phyloP scores from a whole-genome alignment of 495 filamentous ascomycete species.

The Neurospora tetraspora region DNA sequence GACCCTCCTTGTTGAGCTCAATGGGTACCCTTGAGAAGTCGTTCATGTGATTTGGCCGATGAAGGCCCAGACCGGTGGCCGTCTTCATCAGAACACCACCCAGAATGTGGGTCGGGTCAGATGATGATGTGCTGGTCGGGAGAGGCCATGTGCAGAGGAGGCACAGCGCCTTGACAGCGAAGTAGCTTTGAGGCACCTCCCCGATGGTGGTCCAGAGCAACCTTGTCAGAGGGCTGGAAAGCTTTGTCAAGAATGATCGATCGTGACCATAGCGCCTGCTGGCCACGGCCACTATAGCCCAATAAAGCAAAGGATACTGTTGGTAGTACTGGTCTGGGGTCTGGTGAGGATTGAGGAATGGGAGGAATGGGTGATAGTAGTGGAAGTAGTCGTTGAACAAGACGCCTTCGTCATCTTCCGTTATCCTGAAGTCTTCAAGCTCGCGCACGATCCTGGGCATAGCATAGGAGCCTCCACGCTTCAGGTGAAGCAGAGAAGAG shows the following conservation, averaged over 20 bases:
- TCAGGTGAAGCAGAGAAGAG: conserved; percentile 69
- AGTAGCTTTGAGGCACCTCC: conserved; percentile 75
- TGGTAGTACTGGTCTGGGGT: conserved; percentile 67
- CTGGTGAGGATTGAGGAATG: conserved; percentile 63
- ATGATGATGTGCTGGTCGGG: conserved; percentile 74
- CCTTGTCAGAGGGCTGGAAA: conserved; percentile 62
- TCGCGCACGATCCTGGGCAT: conserved; percentile 41
- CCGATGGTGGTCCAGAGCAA: conserved; percentile 75
- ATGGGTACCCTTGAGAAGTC: conserved; percentile 80
- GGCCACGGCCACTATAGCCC: conserved; percentile 76
- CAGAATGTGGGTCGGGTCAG: conserved; percentile 83
- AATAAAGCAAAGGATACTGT: conserved; percentile 69
- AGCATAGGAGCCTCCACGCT: conserved; percentile 45
- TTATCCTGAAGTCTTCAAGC: conserved; percentile 66
- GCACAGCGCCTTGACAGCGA: conserved; percentile 85
- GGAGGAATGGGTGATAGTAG: conserved; percentile 76
- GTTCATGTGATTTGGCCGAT: conserved; percentile 80
- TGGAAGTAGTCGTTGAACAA: conserved; percentile 76
- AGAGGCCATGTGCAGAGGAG: conserved; percentile 87
- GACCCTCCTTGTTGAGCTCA: conserved; percentile 73
- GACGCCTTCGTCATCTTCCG: conserved; percentile 59
- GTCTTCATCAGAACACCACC: conserved; percentile 89
- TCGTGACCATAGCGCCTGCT: conserved; percentile 63
- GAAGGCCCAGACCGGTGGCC: conserved; percentile 81
- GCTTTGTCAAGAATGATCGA: conserved; percentile 52